A percentile compares a stretch with the other conserved stretches of the same genome.
Evolutionary conservation across 1,139 yeast species (phyloP).

Genomic region (Meyerozyma sp.): DNA sequence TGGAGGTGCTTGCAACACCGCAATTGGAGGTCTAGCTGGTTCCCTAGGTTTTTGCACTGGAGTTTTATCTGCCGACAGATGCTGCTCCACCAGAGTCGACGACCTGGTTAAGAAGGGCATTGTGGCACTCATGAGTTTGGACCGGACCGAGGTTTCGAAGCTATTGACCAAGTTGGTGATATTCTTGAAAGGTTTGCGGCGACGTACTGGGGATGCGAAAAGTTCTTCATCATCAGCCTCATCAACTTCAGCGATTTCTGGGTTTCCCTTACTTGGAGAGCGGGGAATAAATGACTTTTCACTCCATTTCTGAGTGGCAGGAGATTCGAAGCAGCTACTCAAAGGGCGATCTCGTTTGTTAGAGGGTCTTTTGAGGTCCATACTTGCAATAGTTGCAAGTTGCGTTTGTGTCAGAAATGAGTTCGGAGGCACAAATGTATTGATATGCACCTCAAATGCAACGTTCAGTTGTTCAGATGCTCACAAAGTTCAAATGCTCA

Average conservation of each 20-base stretch:
- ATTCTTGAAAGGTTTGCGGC: constrained; percentile 23
- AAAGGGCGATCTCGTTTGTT: constrained; percentile 22
- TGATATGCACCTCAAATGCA: background rate
- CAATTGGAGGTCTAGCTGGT: constrained; percentile 1
- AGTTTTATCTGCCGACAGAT: background rate
- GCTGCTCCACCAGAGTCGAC: background rate
- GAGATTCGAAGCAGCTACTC: constrained; percentile 29
- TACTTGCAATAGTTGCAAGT: background rate
- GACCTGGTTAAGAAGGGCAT: constrained; percentile 1
- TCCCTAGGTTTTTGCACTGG: background rate
- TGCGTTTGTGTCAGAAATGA: background rate
- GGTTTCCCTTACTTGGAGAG: background rate
- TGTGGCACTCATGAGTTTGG: background rate
- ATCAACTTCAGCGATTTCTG: background rate
- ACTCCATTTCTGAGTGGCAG: constrained; percentile 16
- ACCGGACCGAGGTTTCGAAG: background rate
- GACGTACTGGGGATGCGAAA: constrained; percentile 13
- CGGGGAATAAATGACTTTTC: constrained; percentile 1
- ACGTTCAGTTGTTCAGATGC: too few species aligned
- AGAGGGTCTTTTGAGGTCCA: background rate
- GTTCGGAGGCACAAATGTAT: background rate
- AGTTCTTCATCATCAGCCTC: background rate
- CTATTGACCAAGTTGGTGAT: constrained; percentile 18
- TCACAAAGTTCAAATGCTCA: background rate
- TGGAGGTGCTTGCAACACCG: constrained; percentile 3